Evolutionary conservation across 106 monocot species (phyloP).

Genomic region (Platanthera guangdongensis): DNA sequence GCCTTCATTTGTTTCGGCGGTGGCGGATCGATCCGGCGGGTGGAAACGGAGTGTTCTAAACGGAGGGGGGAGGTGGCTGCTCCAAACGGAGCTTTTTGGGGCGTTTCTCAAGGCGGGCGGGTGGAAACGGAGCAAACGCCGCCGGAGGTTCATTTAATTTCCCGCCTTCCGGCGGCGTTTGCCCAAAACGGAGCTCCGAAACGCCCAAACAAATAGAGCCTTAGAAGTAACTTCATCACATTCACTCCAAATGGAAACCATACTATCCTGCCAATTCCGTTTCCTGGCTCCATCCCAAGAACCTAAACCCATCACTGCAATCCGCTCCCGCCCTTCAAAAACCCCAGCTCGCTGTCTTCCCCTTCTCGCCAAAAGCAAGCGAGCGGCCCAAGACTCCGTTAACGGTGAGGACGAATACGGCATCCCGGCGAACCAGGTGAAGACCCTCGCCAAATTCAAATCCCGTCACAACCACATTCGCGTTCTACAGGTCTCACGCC

Average conservation of each 20-base stretch:
- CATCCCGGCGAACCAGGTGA: slow-evolving; percentile 41
- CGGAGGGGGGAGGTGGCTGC: no score
- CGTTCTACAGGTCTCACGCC: slow-evolving; percentile 62
- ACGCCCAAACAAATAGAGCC: no score
- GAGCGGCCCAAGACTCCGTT: not conserved
- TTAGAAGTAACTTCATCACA: no score
- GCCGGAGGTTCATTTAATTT: no score
- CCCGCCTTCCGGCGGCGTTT: no score
- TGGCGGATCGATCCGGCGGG: no score
- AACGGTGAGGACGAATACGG: slow-evolving; percentile 26
- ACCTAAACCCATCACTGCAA: not conserved
- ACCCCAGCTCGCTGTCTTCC: not conserved
- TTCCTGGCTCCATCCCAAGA: not conserved
- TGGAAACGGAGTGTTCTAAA: no score
- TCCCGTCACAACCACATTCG: slow-evolving; percentile 71
- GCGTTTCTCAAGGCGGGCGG: no score
- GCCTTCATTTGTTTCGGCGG: no score
- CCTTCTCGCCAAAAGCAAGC: not conserved
- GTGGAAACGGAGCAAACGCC: no score
- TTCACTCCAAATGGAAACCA: not conserved
- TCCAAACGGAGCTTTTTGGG: no score
- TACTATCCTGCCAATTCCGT: not conserved
- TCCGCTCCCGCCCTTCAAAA: not conserved
- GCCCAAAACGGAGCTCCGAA: no score
- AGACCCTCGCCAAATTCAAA: slow-evolving; percentile 48